Evolutionary conservation across 2,329 filamentous ascomycete species (phyloP).

Genomic region (Exophiala sideris): DNA sequence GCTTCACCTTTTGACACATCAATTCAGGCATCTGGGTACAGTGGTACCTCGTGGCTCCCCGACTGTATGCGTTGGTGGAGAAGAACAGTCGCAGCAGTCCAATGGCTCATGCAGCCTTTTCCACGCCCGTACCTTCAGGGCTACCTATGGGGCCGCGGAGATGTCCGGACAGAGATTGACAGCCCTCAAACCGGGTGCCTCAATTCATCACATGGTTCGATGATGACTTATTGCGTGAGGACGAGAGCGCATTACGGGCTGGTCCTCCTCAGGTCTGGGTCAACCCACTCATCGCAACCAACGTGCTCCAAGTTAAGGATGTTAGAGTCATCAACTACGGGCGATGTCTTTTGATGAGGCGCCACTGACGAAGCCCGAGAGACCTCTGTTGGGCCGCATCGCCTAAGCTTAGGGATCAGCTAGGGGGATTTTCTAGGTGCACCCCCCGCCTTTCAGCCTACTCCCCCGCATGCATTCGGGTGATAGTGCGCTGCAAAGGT

Average conservation of each 20-base stretch:
- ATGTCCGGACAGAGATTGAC: conserved; percentile 12
- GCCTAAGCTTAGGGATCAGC: not conserved
- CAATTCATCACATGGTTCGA: too few species aligned
- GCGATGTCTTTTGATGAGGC: not conserved
- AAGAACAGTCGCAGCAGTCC: not conserved
- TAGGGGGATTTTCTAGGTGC: not conserved
- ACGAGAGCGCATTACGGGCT: not conserved
- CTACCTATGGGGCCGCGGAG: conserved; percentile 18
- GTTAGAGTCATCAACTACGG: not conserved
- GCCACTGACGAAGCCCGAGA: conserved; percentile 4
- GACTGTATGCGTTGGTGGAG: not conserved
- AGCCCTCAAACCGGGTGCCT: not conserved
- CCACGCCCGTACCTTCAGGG: not conserved
- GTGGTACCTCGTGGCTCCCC: not conserved
- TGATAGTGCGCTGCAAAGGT: not conserved
- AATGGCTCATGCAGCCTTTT: not conserved
- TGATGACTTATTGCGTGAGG: too few species aligned
- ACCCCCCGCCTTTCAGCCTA: conserved; percentile 14
- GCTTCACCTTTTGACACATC: not conserved
- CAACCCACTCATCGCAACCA: not conserved
- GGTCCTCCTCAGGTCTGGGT: not conserved
- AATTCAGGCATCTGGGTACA: not conserved
- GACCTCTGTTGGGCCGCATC: not conserved
- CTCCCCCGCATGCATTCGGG: conserved; percentile 19
- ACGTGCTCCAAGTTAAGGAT: not conserved